Evolutionary conservation across 768 basidiomycete genomes (phyloP).

Genomic region (Lactarius evosmus): DNA sequence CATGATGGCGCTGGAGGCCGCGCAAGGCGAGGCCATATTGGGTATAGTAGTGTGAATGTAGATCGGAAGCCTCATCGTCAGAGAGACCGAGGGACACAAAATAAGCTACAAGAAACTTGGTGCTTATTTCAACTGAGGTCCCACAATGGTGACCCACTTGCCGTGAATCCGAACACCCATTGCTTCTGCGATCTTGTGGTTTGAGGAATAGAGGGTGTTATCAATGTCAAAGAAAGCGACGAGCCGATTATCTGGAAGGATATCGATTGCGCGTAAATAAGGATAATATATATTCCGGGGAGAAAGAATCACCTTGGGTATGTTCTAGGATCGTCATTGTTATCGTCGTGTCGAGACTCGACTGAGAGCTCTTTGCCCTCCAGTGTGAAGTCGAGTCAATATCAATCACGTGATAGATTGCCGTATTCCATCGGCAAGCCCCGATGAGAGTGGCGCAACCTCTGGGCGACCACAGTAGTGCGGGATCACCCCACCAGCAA

Average conservation of each 20-base stretch:
- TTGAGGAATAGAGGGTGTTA: conserved; percentile 82
- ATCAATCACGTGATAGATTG: conserved; percentile 7
- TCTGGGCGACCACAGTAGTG: conserved; percentile 20
- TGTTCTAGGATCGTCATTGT: conserved; percentile 16
- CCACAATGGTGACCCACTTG: conserved; percentile 31
- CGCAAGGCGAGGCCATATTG: conserved; percentile 82
- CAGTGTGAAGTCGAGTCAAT: background rate
- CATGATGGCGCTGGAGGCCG: conserved; percentile 71
- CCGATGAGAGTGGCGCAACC: conserved; percentile 18
- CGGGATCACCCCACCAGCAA: conserved; percentile 33
- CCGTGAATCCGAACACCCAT: conserved; percentile 82
- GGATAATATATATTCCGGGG: no score
- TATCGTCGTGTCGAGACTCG: background rate
- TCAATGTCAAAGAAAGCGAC: conserved; percentile 85
- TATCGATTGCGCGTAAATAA: conserved; percentile 1
- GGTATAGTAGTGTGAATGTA: conserved; percentile 72
- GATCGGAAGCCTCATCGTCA: conserved; percentile 61
- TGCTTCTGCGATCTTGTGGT: conserved; percentile 65
- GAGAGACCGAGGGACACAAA: conserved; percentile 67
- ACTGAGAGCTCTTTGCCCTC: background rate
- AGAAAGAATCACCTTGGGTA: conserved; percentile 10
- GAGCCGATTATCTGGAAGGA: conserved; percentile 48
- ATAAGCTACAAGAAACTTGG: conserved; percentile 49
- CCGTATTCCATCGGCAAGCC: conserved; percentile 12
- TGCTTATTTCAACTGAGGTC: background rate